Base-by-base conservation (phyloP, 202 grass and related monocot genomes). In the Zoysia matrella region DNA sequence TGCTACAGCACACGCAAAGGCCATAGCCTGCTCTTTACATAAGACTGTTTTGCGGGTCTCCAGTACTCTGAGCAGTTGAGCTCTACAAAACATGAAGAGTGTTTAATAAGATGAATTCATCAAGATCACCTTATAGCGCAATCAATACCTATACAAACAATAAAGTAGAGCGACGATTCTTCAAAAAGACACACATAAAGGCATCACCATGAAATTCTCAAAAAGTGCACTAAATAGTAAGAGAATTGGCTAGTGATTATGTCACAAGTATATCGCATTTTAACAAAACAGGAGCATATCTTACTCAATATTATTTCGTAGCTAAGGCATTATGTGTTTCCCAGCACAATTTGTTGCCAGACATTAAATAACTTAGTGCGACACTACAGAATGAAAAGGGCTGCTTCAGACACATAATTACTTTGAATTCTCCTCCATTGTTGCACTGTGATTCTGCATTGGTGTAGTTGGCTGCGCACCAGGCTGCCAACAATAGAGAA, bases 1-100 rank as follows among this genome's bases (percentile, higher is more conserved):
- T 57, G 96, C 96, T 65, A 90, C 75, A 83, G 96, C 89, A 52
- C 96, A 90, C 48, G 96, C 96, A 92, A 99, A 99, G 49, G 96
- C 96, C 96, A 99, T 99, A 71, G 90, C 96, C 82, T 99, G 93
- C 73, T 99, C 96, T 90, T 99, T 99, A 58, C 80, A 80, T 44
- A 99, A 81, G 11, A 96, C 93, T 53, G 67, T 94, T 83, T 93
- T 91, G n/a, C 96, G 91, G 7, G 83, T 87, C 78, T 99, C 93
- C 64, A 99, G 82, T 39, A 99, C 96, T 80, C 88, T 99, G 52
- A 94, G 79, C 53, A 99, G 84, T 82, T 99, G 89, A 88, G 85
- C 89, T 84, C 96, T 99, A 84, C 70, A 91, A 82, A 89, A 79
- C 30, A 63, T 56, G 13, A 53, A 36, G 30, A 81, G 44, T 13